Evolutionary conservation across 495 filamentous ascomycete species (phyloP).

Genomic region (Penicillium ochrochloron): DNA sequence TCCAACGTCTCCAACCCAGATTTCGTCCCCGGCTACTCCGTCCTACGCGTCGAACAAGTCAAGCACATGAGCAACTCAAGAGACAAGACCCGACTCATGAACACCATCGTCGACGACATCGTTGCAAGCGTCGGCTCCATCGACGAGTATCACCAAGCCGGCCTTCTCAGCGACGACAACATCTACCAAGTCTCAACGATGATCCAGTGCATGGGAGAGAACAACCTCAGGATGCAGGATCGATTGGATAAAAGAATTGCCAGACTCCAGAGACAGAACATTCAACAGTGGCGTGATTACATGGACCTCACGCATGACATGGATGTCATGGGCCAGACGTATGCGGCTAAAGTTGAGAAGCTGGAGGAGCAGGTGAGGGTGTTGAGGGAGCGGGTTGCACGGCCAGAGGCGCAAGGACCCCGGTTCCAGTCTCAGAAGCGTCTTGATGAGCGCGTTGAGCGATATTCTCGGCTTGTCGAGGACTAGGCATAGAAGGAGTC

Average conservation of each 20-base stretch:
- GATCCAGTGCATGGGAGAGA: constrained; percentile 27
- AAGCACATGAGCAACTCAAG: not conserved
- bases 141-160: constrained; percentile 20
- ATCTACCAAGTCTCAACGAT: constrained; percentile 30
- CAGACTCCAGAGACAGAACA: constrained; percentile 19
- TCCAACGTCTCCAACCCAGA: not conserved
- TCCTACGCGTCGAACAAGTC: constrained; percentile 23
- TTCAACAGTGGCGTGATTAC: constrained; percentile 24
- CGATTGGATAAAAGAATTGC: constrained; percentile 21
- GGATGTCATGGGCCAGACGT: constrained; percentile 20
- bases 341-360: constrained; percentile 12
- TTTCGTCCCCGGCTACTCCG: constrained; percentile 3
- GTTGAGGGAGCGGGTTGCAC: constrained; percentile 2
- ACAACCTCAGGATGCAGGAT: constrained; percentile 13
- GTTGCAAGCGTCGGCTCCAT: constrained; percentile 32
- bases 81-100: constrained; percentile 29
- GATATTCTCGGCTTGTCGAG: not conserved
- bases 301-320: constrained; percentile 12
- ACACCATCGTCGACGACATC: constrained; percentile 40
- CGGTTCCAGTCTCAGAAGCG: not conserved
- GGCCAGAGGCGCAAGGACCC: not conserved
- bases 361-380: constrained; percentile 5
- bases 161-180: constrained; percentile 22
- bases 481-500: not conserved
- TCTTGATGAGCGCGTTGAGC: not conserved